phyloP scores from a whole-genome alignment of 1,139 yeast species.

The Taiozyma sp. region DNA sequence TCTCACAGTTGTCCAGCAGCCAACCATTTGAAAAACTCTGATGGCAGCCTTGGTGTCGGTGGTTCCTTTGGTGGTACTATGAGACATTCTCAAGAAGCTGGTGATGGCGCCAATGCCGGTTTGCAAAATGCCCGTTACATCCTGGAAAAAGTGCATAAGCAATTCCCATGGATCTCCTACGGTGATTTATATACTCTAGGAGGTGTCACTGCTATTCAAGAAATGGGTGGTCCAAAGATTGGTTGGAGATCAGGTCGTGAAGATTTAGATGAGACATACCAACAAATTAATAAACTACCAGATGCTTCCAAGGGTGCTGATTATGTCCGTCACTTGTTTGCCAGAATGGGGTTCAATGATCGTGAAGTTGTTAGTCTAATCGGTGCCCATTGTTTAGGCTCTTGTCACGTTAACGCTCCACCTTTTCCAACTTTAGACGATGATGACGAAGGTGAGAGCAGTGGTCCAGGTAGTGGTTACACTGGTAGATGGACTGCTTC shows the following conservation, averaged over 20 bases:
- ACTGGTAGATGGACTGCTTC: constrained; percentile 97
- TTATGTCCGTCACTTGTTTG: constrained; percentile 65
- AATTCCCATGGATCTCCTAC: constrained; percentile 74
- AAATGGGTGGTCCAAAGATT: constrained; percentile 80
- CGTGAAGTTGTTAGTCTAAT: constrained; percentile 81
- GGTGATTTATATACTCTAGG: constrained; percentile 90
- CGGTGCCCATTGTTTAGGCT: constrained; percentile 87
- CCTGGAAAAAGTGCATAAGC: constrained; percentile 51
- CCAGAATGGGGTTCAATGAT: constrained; percentile 74
- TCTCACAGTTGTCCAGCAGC: constrained; percentile 21
- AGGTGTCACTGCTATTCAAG: constrained; percentile 85
- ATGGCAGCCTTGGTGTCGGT: constrained; percentile 74
- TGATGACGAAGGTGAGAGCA: constrained; percentile 25
- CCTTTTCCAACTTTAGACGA: constrained; percentile 12
- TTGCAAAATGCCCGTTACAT: constrained; percentile 62
- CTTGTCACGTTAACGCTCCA: constrained; percentile 54
- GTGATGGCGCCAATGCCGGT: constrained; percentile 75
- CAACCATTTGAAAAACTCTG: constrained; percentile 28
- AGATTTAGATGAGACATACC: constrained; percentile 41
- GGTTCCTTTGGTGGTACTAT: constrained; percentile 87
- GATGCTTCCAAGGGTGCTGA: constrained; percentile 70
- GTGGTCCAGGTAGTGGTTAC: constrained; percentile 50
- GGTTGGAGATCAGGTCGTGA: constrained; percentile 85
- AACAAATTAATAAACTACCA: constrained; percentile 75
- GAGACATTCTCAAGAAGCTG: constrained; percentile 61